These are phyloP conservation scores for Talaromyces nanjingensis DNA, from an alignment of 495 filamentous ascomycete genomes.

Conservation along the genomic window DNA sequence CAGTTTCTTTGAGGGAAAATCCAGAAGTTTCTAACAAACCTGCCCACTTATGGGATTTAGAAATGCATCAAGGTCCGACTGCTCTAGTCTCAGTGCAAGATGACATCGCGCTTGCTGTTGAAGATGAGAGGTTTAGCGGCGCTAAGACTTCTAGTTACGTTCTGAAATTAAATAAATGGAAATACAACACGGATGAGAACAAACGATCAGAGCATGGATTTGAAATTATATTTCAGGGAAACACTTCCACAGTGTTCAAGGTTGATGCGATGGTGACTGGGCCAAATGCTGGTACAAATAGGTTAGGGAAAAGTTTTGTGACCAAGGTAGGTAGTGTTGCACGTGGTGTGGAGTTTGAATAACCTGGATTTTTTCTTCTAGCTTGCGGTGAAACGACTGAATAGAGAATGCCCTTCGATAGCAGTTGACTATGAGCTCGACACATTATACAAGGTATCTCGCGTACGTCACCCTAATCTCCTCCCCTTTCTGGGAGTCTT, in stretches of 20 bases:
- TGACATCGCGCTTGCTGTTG: no score
- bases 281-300: background rate
- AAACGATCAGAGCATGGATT: background rate
- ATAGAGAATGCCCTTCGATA: background rate
- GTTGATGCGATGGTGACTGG: background rate
- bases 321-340: background rate
- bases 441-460: no score
- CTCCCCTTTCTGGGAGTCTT: background rate
- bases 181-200: background rate
- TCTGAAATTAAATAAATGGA: background rate
- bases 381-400: background rate
- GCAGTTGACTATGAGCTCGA: background rate
- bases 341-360: no score
- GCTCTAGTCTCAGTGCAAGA: no score
- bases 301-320: background rate
- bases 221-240: background rate
- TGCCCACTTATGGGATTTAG: no score
- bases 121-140: no score
- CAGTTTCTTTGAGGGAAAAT: no score
- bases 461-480: background rate
- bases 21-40: no score
- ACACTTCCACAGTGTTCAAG: background rate
- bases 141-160: constrained; percentile 14
- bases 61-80: no score
- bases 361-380: no score